Evolutionary conservation across 2,329 filamentous ascomycete genomes (phyloP).

Genomic region (Fusarium sp.): DNA sequence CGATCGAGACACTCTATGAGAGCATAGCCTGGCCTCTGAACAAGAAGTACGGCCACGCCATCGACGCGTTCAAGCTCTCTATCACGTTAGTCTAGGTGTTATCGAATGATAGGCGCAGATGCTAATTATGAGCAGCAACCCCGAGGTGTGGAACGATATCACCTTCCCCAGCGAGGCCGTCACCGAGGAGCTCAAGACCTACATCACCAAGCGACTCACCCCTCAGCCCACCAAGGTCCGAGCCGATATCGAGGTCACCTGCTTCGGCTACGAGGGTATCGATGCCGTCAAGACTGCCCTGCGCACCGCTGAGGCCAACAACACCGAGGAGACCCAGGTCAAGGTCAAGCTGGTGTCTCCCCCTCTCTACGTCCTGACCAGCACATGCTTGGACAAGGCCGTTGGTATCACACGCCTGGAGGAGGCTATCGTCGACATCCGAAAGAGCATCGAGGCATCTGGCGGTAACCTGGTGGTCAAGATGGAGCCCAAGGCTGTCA

Average conservation of each 20-base stretch:
- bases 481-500: conserved; percentile 99
- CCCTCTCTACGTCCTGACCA: conserved; percentile 95
- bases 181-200: conserved; percentile 89
- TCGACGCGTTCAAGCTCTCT: conserved; percentile 98
- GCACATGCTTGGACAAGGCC: conserved; percentile 93
- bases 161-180: conserved; percentile 87
- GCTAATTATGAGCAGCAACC: conserved; percentile 71
- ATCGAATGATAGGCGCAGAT: neutral
- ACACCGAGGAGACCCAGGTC: conserved; percentile 92
- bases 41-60: conserved; percentile 95
- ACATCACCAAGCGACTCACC: conserved; percentile 97
- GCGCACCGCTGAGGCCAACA: conserved; percentile 89
- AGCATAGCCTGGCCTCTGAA: conserved; percentile 96
- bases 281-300: conserved; percentile 96
- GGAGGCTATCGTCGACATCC: conserved; percentile 89
- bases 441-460: conserved; percentile 79
- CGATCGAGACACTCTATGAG: conserved; percentile 96
- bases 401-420: conserved; percentile 86
- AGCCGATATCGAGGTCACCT: conserved; percentile 96
- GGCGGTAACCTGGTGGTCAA: conserved; percentile 88
- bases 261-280: conserved; percentile 96
- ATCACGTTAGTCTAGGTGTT: conserved; percentile 78
- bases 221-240: conserved; percentile 99
- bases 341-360: conserved; percentile 99
- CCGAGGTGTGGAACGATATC: conserved; percentile 95